Conservation (phyloP, 2,329 filamentous ascomycete species). For the Cyanodermella asteris region DNA sequence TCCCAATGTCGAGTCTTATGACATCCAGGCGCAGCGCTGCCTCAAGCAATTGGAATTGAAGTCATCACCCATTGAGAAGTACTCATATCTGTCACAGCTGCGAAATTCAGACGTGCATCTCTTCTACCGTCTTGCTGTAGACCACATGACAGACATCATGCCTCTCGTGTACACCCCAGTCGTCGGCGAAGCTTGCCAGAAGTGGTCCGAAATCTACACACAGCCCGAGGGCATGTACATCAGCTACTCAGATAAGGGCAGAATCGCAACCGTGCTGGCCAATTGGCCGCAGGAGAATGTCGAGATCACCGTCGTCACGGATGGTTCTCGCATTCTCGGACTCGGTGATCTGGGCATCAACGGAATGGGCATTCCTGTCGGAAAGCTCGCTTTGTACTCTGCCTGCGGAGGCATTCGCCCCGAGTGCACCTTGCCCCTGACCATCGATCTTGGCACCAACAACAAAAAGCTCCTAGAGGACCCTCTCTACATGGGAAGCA, state of each 20-base stretch:
- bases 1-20: conserved; percentile 25
- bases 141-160: conserved; percentile 24
- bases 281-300: conserved; percentile 85
- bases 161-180: conserved; percentile 29
- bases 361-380: conserved; percentile 93
- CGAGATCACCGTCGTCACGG: conserved; percentile 90
- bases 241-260: conserved; percentile 81
- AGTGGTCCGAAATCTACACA: conserved; percentile 91
- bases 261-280: conserved; percentile 65
- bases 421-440: conserved; percentile 39
- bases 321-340: conserved; percentile 77
- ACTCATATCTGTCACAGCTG: conserved; percentile 26
- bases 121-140: conserved; percentile 28
- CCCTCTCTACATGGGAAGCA: conserved; percentile 76
- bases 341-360: conserved; percentile 91
- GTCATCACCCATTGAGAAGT: conserved; percentile 25
- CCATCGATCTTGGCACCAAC: conserved; percentile 39
- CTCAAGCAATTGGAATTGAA: conserved; percentile 22
- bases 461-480: conserved; percentile 48
- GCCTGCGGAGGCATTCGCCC: conserved; percentile 89
- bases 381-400: conserved; percentile 88
- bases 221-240: conserved; percentile 86
- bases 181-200: conserved; percentile 81
- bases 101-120: conserved; percentile 30
- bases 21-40: conserved; percentile 27